A percentile compares a stretch with the other conserved stretches of the same genome.
Conservation (phyloP, 2,329 filamentous ascomycete genomes). For the Aureobasidium sp. region DNA sequence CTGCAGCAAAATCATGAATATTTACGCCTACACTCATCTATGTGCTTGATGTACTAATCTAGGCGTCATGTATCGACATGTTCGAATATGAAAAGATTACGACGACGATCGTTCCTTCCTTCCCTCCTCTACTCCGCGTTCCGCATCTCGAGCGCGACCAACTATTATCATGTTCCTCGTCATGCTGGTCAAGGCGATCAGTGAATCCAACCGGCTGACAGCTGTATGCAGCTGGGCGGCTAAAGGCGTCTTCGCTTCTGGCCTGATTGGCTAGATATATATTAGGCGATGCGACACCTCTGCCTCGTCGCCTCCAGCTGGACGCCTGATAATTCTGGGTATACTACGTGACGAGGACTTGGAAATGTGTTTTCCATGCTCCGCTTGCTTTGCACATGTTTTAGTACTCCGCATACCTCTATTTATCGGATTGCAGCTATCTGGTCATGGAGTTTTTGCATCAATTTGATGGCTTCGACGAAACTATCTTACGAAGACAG, state of each 20-base stretch:
- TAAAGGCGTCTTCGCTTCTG: background rate
- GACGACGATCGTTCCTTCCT: no score
- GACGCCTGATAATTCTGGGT: background rate
- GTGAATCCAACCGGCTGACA: background rate
- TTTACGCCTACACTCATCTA: background rate
- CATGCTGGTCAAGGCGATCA: background rate
- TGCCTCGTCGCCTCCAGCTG: background rate
- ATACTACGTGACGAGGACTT: no score
- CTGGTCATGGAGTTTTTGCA: background rate
- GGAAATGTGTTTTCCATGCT: background rate
- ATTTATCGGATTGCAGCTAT: background rate
- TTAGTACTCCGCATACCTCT: background rate
- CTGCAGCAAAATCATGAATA: background rate
- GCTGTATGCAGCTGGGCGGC: background rate
- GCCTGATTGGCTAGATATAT: background rate
- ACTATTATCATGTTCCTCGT: background rate
- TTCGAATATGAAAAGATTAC: no score
- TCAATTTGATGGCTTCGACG: background rate
- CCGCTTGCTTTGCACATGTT: background rate
- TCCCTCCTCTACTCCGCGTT: no score
- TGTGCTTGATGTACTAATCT: no score
- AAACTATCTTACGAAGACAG: background rate
- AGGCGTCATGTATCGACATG: no score
- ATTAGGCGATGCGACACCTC: background rate
- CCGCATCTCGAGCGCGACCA: no score